These are phyloP conservation scores for Leishmania tropica DNA, from an alignment of 208 protist genomes.

Conservation along the genomic window DNA sequence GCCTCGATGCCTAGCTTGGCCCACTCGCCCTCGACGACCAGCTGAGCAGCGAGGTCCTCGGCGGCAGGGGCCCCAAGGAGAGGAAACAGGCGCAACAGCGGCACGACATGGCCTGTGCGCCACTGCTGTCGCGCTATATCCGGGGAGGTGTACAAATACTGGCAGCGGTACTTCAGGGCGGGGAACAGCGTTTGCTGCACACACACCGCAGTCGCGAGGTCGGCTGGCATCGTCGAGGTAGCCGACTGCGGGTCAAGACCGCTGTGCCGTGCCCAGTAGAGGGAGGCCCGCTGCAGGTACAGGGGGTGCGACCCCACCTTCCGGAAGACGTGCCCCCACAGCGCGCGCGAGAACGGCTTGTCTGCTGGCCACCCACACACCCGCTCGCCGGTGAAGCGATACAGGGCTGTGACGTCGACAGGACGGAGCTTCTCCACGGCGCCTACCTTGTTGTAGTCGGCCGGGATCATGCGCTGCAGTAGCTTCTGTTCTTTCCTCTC, in stretches of 20 bases:
- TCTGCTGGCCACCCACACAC: slow-evolving; percentile 37
- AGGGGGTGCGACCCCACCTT: slow-evolving; percentile 78
- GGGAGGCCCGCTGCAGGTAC: slow-evolving; percentile 72
- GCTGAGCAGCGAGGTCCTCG: slow-evolving; percentile 77
- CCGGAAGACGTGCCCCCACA: slow-evolving; percentile 85
- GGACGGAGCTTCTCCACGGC: slow-evolving; percentile 81
- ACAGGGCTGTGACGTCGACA: slow-evolving; percentile 73
- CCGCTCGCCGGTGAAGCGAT: slow-evolving; percentile 83
- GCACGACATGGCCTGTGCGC: slow-evolving; percentile 75
- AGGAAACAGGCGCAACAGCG: slow-evolving; percentile 84
- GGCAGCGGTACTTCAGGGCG: slow-evolving; percentile 75
- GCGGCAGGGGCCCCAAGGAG: slow-evolving; percentile 65
- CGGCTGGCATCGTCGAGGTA: slow-evolving; percentile 61
- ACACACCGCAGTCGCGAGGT: slow-evolving; percentile 73
- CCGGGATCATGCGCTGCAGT: slow-evolving; percentile 68
- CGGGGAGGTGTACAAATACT: slow-evolving; percentile 83
- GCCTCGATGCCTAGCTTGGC: slow-evolving; percentile 44
- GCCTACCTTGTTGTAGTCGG: slow-evolving; percentile 76
- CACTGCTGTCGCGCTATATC: slow-evolving; percentile 84
- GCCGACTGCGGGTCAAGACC: slow-evolving; percentile 54
- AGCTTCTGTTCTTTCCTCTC: slow-evolving; percentile 86
- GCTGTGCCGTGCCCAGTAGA: slow-evolving; percentile 84
- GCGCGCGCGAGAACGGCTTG: slow-evolving; percentile 62
- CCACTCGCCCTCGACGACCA: slow-evolving; percentile 87
- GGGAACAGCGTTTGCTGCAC: slow-evolving; percentile 80